Base-by-base conservation (phyloP, 805 yeast species). In the Candida easanensis region DNA sequence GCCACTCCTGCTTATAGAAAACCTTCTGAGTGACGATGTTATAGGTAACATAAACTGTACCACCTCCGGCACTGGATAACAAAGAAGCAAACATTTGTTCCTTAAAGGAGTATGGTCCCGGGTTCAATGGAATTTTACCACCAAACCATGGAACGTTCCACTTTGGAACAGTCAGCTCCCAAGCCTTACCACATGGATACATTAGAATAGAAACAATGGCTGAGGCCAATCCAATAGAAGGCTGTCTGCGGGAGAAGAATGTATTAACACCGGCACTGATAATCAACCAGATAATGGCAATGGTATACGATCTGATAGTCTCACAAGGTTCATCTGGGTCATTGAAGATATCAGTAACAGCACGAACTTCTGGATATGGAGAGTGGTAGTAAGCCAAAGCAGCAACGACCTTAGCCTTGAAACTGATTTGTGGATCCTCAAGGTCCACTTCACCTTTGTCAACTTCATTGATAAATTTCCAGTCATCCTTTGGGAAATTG, bases 351-450 rank as follows among this genome's bases (percentile, higher is more conserved):
- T 77, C 75, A 33, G 79, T 76, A 18, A 81, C 74, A 21, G 85
- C 76, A 59, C 88, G 71, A 17, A 81, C 86, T 60, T 81, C 87
- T 1, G 84, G 78, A 56, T 80, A 81, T 9, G 85, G 84, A 17
- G 80, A 75, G 51, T 69, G 64, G 48, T 55, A 73, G 63, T 33
- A 33, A 27, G 40, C 19, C 21, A 49, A 25, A 4, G 27, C 34
- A 15, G 53, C 53, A 3, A 32, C 35, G 18, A 44, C 8, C 23
- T 38, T 38, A 15, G 41, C 32, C 25, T 35, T 40, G 47, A 49
- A 49, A 23, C 27, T 22, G 4, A 19, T 13, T 15, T 41, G 31
- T 9, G 46, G 36, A 21, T 44, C 38, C 10, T 27, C 15, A 16
- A 37, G 3, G 33, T 41, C 48, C 4, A 38, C 9, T 10, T 33